These are phyloP conservation scores for Pelargonium myrrhifolium DNA, from an alignment of 441 rosid species.

Conservation along the genomic window DNA sequence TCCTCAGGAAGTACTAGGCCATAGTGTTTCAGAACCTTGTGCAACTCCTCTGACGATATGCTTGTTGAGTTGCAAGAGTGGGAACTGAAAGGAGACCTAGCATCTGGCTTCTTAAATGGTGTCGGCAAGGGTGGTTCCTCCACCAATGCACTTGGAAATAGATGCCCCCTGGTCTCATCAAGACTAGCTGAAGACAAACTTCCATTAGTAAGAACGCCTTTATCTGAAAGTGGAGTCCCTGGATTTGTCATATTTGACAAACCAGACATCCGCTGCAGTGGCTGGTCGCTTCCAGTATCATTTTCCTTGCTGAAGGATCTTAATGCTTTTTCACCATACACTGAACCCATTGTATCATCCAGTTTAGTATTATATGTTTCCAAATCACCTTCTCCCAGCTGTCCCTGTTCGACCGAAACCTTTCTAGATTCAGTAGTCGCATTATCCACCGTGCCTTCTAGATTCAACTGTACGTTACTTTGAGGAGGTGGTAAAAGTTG, in stretches of 20 bases:
- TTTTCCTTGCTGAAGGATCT: constrained; percentile 18
- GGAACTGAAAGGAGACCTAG: constrained; percentile 18
- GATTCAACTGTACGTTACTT: constrained; percentile 23
- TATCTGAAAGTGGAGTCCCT: constrained; percentile 16
- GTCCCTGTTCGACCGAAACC: constrained; percentile 17
- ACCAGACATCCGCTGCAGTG: constrained; percentile 15
- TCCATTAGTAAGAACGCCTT: constrained; percentile 10
- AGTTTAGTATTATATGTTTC: constrained; percentile 16
- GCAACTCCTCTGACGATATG: constrained; percentile 35
- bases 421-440: constrained; percentile 23
- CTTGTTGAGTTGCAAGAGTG: constrained; percentile 16
- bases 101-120: constrained; percentile 18
- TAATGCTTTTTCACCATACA: constrained; percentile 7
- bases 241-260: constrained; percentile 17
- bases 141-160: constrained; percentile 22
- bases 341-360: constrained; percentile 14
- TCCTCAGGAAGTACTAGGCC: constrained; percentile 30
- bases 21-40: constrained; percentile 40
- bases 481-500: constrained; percentile 25
- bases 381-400: constrained; percentile 8
- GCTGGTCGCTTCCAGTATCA: constrained; percentile 21
- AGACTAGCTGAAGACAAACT: constrained; percentile 14
- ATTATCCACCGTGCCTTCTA: constrained; percentile 20
- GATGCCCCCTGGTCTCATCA: constrained; percentile 16
- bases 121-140: constrained; percentile 15